Evolutionary conservation across 495 filamentous ascomycete species (phyloP), one percentile per base, ranked within the genome.

Genomic region (Penicillium angulare): DNA sequence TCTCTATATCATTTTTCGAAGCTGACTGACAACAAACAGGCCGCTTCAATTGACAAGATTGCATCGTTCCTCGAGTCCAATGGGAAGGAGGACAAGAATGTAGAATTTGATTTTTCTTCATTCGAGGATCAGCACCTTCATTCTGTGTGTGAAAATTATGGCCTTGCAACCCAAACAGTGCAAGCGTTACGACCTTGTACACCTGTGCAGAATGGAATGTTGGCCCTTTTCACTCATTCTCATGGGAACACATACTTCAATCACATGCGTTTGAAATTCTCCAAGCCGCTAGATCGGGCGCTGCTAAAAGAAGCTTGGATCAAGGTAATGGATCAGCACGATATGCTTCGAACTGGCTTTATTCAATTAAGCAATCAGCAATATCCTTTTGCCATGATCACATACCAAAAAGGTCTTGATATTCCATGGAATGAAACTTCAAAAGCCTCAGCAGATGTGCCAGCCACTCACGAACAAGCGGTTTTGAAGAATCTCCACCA

Each of bases 161-260:
- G 26, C 18, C 49, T 72, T 42, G 41, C 51, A 9, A 18, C 43
- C 0, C 22, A 56, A 8, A 35, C 17, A 8, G 57, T 74, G 18
- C 59, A 63, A 22, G 55, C 63, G 29, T 42, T 76, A 15, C 62
- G 64, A 9, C 73, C 73, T 9, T 76, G 73, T 35, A 67, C 90
- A 0, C 86, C 90, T 10, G 72, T 92, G 2, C 91, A 96, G 64
- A 88, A 93, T 57, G 85, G 81, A 29, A 89, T 96, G 80, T 71
- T 95, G 35, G 83, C 84, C 0, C 81, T 86, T 42, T 93, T 92
- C 77, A 49, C 87, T 7, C 68, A 75, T 16, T 88, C 88, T 0
- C 68, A 79, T 23, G 64, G 69, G 7, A 86, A 82, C 48, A 70
- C 81, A 50, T 95, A 96, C 63, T 91, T 90, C 69, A 95, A 92